phyloP scores from a whole-genome alignment of 2,329 filamentous ascomycete species.

The Fusarium sambucinum region DNA sequence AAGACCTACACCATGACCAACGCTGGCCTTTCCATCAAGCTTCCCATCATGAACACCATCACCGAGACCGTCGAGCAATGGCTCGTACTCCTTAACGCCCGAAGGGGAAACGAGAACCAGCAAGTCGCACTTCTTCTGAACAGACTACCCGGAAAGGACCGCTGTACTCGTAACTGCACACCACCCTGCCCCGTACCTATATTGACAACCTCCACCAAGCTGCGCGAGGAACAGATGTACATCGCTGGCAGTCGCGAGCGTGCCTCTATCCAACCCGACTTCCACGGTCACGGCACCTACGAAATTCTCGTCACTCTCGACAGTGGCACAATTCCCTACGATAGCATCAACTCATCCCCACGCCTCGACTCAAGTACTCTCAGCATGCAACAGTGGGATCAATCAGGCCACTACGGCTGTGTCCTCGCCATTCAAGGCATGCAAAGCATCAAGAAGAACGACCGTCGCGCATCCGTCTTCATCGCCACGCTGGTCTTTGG shows the following conservation, averaged over 20 bases:
- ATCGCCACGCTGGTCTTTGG: constrained; percentile 23
- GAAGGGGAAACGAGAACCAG: constrained; percentile 24
- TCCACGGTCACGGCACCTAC: constrained; percentile 11
- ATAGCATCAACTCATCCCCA: constrained; percentile 15
- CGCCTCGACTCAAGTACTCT: constrained; percentile 9
- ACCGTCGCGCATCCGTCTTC: constrained; percentile 24
- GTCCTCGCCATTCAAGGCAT: constrained; percentile 22
- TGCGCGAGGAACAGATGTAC: constrained; percentile 20
- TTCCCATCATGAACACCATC: constrained; percentile 28
- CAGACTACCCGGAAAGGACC: constrained; percentile 18
- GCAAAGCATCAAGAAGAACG: constrained; percentile 27
- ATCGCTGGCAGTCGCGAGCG: constrained; percentile 25
- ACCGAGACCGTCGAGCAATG: constrained; percentile 28
- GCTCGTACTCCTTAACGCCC: constrained; percentile 21
- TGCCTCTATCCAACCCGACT: constrained; percentile 5
- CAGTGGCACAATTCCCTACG: constrained; percentile 14
- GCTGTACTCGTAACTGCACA: constrained; percentile 19
- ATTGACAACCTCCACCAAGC: constrained; percentile 6
- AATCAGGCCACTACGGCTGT: constrained; percentile 13
- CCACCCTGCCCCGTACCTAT: constrained; percentile 11
- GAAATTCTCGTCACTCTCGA: constrained; percentile 18
- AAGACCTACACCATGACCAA: constrained; percentile 29
- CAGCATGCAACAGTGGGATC: constrained; percentile 15
- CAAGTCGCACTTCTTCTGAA: constrained; percentile 19
- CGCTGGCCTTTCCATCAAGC: constrained; percentile 15